phyloP scores from a whole-genome alignment of 139 green algal species.

The Medakamo hakoo region DNA sequence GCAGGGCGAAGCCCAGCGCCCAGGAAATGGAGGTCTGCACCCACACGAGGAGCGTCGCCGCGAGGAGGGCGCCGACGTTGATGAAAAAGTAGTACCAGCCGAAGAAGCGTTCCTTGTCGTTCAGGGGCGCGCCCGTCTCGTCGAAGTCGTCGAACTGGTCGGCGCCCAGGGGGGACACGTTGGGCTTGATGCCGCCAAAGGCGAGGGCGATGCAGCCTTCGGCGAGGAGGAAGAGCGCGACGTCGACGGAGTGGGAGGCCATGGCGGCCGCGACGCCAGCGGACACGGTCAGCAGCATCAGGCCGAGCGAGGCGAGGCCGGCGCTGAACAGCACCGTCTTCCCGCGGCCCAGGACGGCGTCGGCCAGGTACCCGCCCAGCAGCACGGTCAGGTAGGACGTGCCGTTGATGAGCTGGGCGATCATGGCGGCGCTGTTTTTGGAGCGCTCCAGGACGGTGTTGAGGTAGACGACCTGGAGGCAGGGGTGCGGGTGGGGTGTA shows the following conservation, averaged over 20 bases:
- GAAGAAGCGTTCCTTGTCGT: conserved; percentile 85
- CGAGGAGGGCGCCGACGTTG: conserved; percentile 78
- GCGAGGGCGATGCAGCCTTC: conserved; percentile 49
- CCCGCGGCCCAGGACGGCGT: conserved; percentile 78
- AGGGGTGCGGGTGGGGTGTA: too few species aligned
- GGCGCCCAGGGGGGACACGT: conserved; percentile 88
- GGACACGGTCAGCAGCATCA: conserved; percentile 38
- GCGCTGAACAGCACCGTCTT: conserved; percentile 90
- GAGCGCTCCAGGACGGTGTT: background rate
- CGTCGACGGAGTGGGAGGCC: conserved; percentile 32
- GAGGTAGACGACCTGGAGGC: background rate
- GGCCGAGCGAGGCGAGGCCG: conserved; percentile 72
- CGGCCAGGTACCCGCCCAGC: conserved; percentile 79
- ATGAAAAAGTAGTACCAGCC: conserved; percentile 97
- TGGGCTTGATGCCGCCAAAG: conserved; percentile 95
- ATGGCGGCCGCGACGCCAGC: conserved; percentile 33
- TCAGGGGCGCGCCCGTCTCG: background rate
- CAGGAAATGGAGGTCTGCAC: conserved; percentile 49
- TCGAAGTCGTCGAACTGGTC: conserved; percentile 83
- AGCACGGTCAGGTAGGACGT: conserved; percentile 86
- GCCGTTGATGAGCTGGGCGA: conserved; percentile 16
- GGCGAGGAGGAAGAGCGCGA: conserved; percentile 44
- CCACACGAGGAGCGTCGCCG: conserved; percentile 41
- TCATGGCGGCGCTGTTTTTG: background rate
- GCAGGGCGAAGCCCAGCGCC: conserved; percentile 76